Base-by-base conservation (phyloP, 805 yeast species). In the Wickerhamia fluorescens region DNA sequence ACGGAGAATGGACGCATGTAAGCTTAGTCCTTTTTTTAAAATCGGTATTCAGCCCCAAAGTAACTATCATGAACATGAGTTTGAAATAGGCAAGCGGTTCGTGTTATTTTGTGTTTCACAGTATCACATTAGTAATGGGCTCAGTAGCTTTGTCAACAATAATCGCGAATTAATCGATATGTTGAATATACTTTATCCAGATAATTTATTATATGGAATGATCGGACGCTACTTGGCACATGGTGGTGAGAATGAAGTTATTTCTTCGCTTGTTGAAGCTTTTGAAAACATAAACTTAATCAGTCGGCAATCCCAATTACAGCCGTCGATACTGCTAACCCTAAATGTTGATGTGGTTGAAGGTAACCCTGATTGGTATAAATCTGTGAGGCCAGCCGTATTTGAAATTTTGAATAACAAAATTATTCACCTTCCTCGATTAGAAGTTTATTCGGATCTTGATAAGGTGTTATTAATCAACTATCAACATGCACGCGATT, bases 401-500 rank as follows among this genome's bases (percentile, higher is more conserved):
- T 25, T 11, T 12, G 8, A 15, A 5, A 9, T 25, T 5, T 15
- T 25, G 13, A 22, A 25, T 1, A 8, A 10, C 14, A n/a, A 10
- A n/a, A 12, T 7, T 14, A 23, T 23, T 19, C 14, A 24, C n/a
- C 25, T 31, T 10, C 34, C 34, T 14, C 14, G 9, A 12, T 19
- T 31, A 5, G 27, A 12, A 11, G 20, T 31, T 6, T 13, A 28
- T 18, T 27, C n/a, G 13, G 21, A 31, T 16, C 16, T 29, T 11
- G 9, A 29, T 11, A 32, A 37, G 24, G 31, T 31, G 22, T 12
- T 41, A 14, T 22, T 17, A 8, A 29, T 43, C 5, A 40, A 41
- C 24, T 44, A 36, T 14, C 29, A 20, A 8, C 30, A 37, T 14
- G 36, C 47, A 10, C 27, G 49, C 24, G 25, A 37, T 6, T n/a